Conservation (phyloP, 192 early-diverging fungal species). For the Backusella circina region DNA sequence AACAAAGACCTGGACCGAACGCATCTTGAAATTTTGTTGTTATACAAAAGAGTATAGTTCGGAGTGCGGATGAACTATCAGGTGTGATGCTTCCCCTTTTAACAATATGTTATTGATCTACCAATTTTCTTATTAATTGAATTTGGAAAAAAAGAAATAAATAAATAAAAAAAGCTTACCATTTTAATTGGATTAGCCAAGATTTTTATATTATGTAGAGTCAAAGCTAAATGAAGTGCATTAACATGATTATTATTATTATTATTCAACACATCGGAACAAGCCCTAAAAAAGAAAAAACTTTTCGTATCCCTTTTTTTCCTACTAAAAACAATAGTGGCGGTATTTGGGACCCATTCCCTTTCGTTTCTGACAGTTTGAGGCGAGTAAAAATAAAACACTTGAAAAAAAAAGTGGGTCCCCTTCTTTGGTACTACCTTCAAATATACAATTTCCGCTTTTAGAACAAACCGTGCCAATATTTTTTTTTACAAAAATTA, state of each 20-base stretch:
- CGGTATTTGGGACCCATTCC: neutral
- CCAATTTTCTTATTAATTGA: neutral
- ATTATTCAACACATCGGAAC: neutral
- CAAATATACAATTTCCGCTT: neutral
- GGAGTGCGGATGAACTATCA: neutral
- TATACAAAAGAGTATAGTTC: neutral
- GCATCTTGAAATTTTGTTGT: neutral
- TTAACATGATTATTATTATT: neutral
- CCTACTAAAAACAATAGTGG: neutral
- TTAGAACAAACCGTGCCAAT: neutral
- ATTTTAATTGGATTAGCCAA: neutral
- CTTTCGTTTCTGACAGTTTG: neutral
- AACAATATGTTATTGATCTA: neutral
- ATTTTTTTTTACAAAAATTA: neutral
- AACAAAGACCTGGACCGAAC: neutral
- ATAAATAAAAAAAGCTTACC: neutral
- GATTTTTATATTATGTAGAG: neutral
- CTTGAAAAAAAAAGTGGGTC: neutral
- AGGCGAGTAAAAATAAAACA: neutral
- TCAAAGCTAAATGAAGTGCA: neutral
- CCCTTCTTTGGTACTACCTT: neutral
- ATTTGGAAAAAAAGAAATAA: neutral
- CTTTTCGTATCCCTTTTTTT: neutral
- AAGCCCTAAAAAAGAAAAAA: neutral
- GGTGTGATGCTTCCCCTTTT: neutral